These are phyloP conservation scores for Russula abietina DNA, from an alignment of 768 basidiomycete species.

Conservation along the genomic window DNA sequence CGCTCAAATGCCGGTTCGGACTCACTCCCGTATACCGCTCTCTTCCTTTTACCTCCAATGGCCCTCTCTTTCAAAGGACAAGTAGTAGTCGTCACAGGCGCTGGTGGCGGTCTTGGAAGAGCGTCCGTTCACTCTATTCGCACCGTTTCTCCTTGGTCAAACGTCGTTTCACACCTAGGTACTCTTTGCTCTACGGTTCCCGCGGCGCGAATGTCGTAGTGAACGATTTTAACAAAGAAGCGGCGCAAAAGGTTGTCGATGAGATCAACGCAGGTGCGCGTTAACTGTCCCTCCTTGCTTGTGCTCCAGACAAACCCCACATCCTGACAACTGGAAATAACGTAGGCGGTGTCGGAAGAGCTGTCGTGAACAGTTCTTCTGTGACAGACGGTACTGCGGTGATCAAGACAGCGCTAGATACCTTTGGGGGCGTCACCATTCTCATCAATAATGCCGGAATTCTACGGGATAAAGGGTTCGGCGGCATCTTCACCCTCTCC, in stretches of 20 bases:
- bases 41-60: conserved; percentile 31
- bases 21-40: not conserved
- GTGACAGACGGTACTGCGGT: conserved; percentile 84
- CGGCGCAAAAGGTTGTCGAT: conserved; percentile 88
- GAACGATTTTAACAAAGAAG: conserved; percentile 84
- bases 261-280: conserved; percentile 73
- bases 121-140: conserved; percentile 51
- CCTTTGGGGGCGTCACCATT: conserved; percentile 78
- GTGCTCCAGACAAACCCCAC: not conserved
- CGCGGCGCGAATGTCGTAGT: conserved; percentile 92
- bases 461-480: conserved; percentile 70
- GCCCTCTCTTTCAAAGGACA: conserved; percentile 76
- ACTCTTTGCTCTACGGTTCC: conserved; percentile 87
- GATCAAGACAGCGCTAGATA: conserved; percentile 77
- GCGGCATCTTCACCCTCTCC: conserved; percentile 5
- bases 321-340: not conserved
- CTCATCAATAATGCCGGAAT: conserved; percentile 97
- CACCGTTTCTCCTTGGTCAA: not conserved
- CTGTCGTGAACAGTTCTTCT: conserved; percentile 79
- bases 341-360: conserved; percentile 69
- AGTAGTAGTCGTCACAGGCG: conserved; percentile 92
- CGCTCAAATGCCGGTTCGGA: not conserved
- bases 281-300: not conserved
- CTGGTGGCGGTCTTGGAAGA: conserved; percentile 90
- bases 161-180: conserved; percentile 42